These are phyloP conservation scores for Colletotrichum destructivum DNA, from an alignment of 2,329 filamentous ascomycete species.

Conservation along the genomic window DNA sequence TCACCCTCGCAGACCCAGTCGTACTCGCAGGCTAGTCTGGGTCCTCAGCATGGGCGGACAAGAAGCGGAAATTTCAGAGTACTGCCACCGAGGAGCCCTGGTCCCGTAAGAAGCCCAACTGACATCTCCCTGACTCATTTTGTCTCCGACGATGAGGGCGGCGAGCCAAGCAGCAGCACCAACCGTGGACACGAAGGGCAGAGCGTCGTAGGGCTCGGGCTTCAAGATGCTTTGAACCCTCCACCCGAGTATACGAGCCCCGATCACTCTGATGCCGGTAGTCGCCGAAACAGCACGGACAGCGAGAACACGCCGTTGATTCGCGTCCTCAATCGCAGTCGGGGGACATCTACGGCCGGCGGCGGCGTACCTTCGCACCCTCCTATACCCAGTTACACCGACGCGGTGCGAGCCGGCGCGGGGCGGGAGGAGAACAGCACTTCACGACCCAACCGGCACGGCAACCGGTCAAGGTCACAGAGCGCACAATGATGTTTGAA, in stretches of 20 bases:
- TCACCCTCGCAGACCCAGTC: constrained; percentile 62
- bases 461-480: constrained; percentile 42
- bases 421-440: constrained; percentile 62
- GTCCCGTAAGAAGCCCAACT: constrained; percentile 90
- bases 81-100: constrained; percentile 84
- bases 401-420: constrained; percentile 74
- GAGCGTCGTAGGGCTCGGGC: constrained; percentile 58
- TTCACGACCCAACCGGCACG: constrained; percentile 34
- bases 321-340: constrained; percentile 64
- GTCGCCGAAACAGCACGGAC: constrained; percentile 70
- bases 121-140: constrained; percentile 95
- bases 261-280: constrained; percentile 70
- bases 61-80: constrained; percentile 85
- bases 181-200: constrained; percentile 47
- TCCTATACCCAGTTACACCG: constrained; percentile 87
- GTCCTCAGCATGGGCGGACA: constrained; percentile 79
- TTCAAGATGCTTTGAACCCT: constrained; percentile 72
- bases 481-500: constrained; percentile 42
- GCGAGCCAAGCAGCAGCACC: constrained; percentile 67
- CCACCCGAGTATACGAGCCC: constrained; percentile 82
- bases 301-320: constrained; percentile 70
- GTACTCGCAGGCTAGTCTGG: constrained; percentile 54
- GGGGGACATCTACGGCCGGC: constrained; percentile 65
- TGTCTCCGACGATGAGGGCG: constrained; percentile 78
- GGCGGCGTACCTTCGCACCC: constrained; percentile 58